A percentile compares a stretch with the other conserved stretches of the same genome.
Conservation (phyloP, 2,329 filamentous ascomycete genomes). For the Neofusicoccum parvum region DNA sequence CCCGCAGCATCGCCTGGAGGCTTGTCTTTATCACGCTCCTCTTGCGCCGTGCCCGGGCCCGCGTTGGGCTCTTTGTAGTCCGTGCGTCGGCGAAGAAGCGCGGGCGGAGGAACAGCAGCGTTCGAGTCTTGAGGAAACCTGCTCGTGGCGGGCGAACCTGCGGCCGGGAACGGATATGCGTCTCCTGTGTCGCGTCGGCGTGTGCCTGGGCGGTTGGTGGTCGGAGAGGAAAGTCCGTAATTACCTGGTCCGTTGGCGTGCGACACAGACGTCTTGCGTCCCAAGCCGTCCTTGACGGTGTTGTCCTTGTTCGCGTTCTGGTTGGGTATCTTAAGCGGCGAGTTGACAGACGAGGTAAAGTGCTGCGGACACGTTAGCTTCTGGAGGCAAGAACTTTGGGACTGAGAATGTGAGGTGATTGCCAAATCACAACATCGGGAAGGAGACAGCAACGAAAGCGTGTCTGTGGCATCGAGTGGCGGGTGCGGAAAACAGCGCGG, state of each 20-base stretch:
- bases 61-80: slow-evolving; percentile 57
- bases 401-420: slow-evolving; percentile 24
- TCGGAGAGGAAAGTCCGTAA: slow-evolving; percentile 74
- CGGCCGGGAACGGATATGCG: slow-evolving; percentile 59
- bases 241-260: slow-evolving; percentile 60
- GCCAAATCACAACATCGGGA: neutral
- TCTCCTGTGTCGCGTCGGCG: slow-evolving; percentile 85
- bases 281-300: slow-evolving; percentile 54
- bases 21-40: slow-evolving; percentile 56
- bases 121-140: slow-evolving; percentile 66
- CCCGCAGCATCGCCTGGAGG: slow-evolving; percentile 28
- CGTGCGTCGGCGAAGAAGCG: slow-evolving; percentile 63
- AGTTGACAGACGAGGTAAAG: slow-evolving; percentile 88
- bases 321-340: slow-evolving; percentile 81
- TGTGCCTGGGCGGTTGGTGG: slow-evolving; percentile 70
- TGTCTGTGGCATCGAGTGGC: neutral
- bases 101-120: slow-evolving; percentile 61
- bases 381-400: slow-evolving; percentile 17
- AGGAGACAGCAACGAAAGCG: no score
- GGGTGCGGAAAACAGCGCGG: no score
- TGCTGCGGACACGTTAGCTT: slow-evolving; percentile 54
- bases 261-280: slow-evolving; percentile 80
- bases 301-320: slow-evolving; percentile 66
- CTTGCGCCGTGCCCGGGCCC: slow-evolving; percentile 42
- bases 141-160: slow-evolving; percentile 62